Percentiles rank a stretch among this genome's conserved stretches.
Conservation (phyloP, 2,329 filamentous ascomycete genomes). For the Paradendryphiella salina region DNA sequence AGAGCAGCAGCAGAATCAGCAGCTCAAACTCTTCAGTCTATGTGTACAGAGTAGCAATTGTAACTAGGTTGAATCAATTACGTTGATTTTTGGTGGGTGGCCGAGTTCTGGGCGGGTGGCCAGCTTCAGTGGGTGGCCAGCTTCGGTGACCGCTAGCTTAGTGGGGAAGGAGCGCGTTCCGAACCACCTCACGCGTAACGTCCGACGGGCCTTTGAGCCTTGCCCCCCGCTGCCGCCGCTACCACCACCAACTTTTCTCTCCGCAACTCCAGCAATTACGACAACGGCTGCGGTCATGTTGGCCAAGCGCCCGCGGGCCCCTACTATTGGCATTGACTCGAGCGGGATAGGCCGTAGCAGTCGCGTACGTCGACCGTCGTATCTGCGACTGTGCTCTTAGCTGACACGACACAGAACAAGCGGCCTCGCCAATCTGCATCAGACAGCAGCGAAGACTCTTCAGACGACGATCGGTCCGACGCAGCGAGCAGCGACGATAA, state of each 20-base stretch:
- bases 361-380: slow-evolving; percentile 25
- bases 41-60: no score
- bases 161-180: slow-evolving; percentile 29
- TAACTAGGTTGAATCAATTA: no score
- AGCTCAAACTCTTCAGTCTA: no score
- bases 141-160: slow-evolving; percentile 22
- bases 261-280: slow-evolving; percentile 3
- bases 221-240: neutral
- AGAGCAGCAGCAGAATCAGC: no score
- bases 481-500: slow-evolving; percentile 14
- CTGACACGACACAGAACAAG: slow-evolving; percentile 37
- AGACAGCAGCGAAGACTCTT: slow-evolving; percentile 27
- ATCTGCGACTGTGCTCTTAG: neutral
- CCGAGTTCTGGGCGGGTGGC: no score
- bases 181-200: slow-evolving; percentile 11
- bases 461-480: slow-evolving; percentile 16
- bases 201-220: slow-evolving; percentile 1
- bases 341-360: slow-evolving; percentile 13
- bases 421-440: slow-evolving; percentile 32
- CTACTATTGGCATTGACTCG: slow-evolving; percentile 24
- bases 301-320: slow-evolving; percentile 39
- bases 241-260: neutral
- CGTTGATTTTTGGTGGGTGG: no score
- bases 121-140: no score
- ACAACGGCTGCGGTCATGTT: slow-evolving; percentile 37